phyloP scores from a whole-genome alignment of 2,329 filamentous ascomycete species.

The Paraphaeosphaeria sporulosa region DNA sequence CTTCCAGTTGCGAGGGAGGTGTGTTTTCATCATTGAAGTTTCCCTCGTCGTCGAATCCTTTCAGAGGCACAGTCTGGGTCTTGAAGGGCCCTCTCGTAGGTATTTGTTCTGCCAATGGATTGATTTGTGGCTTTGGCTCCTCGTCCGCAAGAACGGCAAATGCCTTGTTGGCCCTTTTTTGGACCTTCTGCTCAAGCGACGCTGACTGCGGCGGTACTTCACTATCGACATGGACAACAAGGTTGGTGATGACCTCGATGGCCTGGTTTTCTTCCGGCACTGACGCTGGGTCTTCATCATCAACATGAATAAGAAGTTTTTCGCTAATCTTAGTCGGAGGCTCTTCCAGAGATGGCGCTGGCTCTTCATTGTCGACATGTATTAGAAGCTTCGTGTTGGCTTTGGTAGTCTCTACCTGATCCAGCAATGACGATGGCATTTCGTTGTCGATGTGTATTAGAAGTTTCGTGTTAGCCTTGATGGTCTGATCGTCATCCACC shows the following conservation, averaged over 20 bases:
- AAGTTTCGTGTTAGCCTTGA: neutral
- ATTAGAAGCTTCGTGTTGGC: too few relatives aligned
- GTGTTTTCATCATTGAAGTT: slow-evolving; percentile 57
- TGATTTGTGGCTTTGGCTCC: slow-evolving; percentile 18
- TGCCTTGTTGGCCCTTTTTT: slow-evolving; percentile 28
- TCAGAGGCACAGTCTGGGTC: slow-evolving; percentile 35
- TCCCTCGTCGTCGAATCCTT: slow-evolving; percentile 42
- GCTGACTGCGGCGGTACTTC: neutral
- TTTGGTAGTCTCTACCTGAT: too few relatives aligned
- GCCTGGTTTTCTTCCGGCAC: too few relatives aligned
- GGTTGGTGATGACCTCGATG: too few relatives aligned
- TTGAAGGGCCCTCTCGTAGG: slow-evolving; percentile 10
- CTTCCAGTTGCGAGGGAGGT: slow-evolving; percentile 55
- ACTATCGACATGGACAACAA: neutral
- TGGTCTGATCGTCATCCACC: neutral
- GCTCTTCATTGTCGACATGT: too few relatives aligned
- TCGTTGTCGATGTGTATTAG: neutral
- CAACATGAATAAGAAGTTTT: too few relatives aligned
- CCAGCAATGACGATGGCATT: too few relatives aligned
- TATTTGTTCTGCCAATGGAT: slow-evolving; percentile 28
- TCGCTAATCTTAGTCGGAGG: too few relatives aligned
- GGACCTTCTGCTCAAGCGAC: neutral
- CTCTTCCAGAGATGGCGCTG: too few relatives aligned
- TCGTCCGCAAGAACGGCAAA: slow-evolving; percentile 26
- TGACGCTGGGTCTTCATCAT: too few relatives aligned